Conservation (phyloP, 2,329 filamentous ascomycete species). For the Aschersonia sp. region DNA sequence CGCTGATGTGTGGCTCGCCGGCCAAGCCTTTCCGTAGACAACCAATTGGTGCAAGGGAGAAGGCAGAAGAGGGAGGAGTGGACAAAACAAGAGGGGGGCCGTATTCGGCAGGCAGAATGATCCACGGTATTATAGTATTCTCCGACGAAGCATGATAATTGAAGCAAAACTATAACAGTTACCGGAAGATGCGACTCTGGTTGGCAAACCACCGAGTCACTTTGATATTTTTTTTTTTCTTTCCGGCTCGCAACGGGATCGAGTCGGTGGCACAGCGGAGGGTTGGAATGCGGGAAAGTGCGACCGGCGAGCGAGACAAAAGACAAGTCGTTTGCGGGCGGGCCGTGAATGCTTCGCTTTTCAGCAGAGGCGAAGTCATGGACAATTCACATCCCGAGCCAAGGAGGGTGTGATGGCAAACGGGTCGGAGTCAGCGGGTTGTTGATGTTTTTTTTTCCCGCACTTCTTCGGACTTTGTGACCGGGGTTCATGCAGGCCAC, state of each 20-base stretch:
- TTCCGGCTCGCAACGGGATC: background rate
- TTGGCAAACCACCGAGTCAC: too few species aligned
- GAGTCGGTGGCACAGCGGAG: background rate
- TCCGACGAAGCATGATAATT: too few species aligned
- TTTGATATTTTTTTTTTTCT: background rate
- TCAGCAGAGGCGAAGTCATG: background rate
- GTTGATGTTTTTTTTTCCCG: background rate
- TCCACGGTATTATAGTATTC: too few species aligned
- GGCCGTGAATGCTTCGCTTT: background rate
- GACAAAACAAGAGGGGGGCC: too few species aligned
- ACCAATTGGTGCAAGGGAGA: too few species aligned
- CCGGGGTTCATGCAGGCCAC: background rate
- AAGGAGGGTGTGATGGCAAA: background rate
- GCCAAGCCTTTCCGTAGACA: too few species aligned
- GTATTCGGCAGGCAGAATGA: too few species aligned
- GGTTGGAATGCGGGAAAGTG: slow-evolving; percentile 1
- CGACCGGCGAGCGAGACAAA: background rate
- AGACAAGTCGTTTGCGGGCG: background rate
- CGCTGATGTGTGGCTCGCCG: too few species aligned
- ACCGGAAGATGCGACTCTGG: too few species aligned
- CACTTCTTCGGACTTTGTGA: background rate
- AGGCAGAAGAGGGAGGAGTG: too few species aligned
- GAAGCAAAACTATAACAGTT: too few species aligned
- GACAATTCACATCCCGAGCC: background rate
- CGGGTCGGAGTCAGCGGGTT: background rate